A percentile compares a stretch with the other conserved stretches of the same genome.
Conservation (phyloP, 2,329 filamentous ascomycete species). For the Meredithiella fracta region DNA sequence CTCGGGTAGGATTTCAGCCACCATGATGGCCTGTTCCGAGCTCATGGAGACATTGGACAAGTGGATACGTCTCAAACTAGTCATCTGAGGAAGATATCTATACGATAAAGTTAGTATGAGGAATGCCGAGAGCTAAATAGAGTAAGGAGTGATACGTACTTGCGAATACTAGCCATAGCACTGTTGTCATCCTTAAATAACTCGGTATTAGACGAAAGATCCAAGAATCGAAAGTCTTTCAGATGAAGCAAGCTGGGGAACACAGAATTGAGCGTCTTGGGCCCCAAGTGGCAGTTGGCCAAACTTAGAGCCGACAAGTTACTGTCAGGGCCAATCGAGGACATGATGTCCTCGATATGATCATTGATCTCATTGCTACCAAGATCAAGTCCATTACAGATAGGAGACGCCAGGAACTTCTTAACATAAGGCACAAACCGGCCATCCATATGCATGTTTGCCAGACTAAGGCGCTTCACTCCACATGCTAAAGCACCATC, state of each 20-base stretch:
- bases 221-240: slow-evolving; percentile 67
- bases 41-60: slow-evolving; percentile 70
- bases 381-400: slow-evolving; percentile 77
- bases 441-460: slow-evolving; percentile 60
- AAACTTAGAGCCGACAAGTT: slow-evolving; percentile 49
- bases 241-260: slow-evolving; percentile 58
- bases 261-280: slow-evolving; percentile 54
- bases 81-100: slow-evolving; percentile 64
- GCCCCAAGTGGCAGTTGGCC: slow-evolving; percentile 67
- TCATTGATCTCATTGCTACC: slow-evolving; percentile 62
- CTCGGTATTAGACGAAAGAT: slow-evolving; percentile 75
- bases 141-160: slow-evolving; percentile 29
- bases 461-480: slow-evolving; percentile 62
- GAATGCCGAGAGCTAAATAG: slow-evolving; percentile 1
- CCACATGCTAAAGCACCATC: slow-evolving; percentile 68
- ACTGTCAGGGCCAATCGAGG: slow-evolving; percentile 33
- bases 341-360: slow-evolving; percentile 34
- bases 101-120: background rate
- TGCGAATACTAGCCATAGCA: slow-evolving; percentile 57
- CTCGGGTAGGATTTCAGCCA: slow-evolving; percentile 83
- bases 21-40: slow-evolving; percentile 73
- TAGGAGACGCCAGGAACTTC: slow-evolving; percentile 56
- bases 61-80: slow-evolving; percentile 66
- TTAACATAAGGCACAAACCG: slow-evolving; percentile 62
- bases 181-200: slow-evolving; percentile 62